Evolutionary conservation across 75 land plant genomes (phyloP).

Genomic region (Azolla pinnata): DNA sequence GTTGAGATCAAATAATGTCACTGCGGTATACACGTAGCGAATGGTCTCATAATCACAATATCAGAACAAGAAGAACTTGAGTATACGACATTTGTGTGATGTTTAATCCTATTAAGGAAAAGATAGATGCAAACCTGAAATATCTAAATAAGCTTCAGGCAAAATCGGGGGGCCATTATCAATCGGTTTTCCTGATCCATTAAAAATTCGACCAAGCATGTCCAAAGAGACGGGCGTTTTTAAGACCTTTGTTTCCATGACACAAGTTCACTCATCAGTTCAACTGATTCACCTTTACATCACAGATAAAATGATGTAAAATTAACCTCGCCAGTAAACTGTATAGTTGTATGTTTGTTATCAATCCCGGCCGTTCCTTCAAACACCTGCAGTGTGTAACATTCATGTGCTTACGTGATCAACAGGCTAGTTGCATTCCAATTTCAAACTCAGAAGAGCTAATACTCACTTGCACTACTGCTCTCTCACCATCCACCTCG

Average conservation of each 20-base stretch:
- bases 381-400: conserved; percentile 75
- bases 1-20: too few species aligned
- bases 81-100: too few species aligned
- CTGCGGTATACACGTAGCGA: too few species aligned
- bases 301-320: too few species aligned
- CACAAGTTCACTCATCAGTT: too few species aligned
- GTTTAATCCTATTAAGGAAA: too few species aligned
- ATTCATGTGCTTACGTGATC: neutral
- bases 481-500: conserved; percentile 98
- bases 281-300: too few species aligned
- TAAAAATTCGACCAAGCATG: conserved; percentile 99
- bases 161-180: conserved; percentile 96
- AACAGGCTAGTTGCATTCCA: too few species aligned
- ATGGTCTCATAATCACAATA: too few species aligned
- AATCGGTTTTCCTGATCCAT: conserved; percentile 97
- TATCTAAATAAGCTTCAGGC: conserved; percentile 90
- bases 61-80: too few species aligned
- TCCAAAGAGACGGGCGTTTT: conserved; percentile 95
- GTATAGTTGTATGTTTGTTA: conserved; percentile 87
- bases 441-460: too few species aligned
- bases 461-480: conserved; percentile 68
- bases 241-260: conserved; percentile 42
- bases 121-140: conserved; percentile 71
- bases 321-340: conserved; percentile 99
- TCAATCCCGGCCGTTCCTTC: conserved; percentile 98